phyloP scores from a whole-genome alignment of 2,329 filamentous ascomycete species.

The Venturia pyrina region DNA sequence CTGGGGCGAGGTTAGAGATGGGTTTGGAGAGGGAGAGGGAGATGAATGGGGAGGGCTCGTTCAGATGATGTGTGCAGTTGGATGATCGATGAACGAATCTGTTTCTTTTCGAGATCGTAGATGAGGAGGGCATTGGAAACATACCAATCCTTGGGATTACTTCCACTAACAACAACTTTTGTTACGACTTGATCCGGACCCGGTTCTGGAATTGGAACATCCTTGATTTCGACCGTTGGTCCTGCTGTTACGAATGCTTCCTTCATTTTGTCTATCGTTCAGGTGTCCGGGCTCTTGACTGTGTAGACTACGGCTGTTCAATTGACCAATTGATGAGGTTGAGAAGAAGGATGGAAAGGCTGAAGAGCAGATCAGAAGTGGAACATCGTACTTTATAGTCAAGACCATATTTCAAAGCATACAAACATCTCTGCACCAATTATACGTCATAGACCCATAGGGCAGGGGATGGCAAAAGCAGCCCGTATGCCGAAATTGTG shows the following conservation, averaged over 20 bases:
- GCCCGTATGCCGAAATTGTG: neutral
- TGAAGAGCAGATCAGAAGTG: neutral
- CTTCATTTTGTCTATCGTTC: constrained; percentile 11
- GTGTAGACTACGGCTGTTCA: fast-evolving
- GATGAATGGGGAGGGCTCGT: too few species aligned
- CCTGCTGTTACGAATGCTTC: constrained; percentile 25
- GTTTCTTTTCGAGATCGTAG: too few species aligned
- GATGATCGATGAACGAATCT: too few species aligned
- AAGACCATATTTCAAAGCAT: neutral
- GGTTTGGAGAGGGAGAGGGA: too few species aligned
- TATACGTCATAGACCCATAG: neutral
- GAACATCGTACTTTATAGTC: neutral
- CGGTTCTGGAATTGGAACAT: constrained; percentile 24
- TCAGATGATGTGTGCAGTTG: too few species aligned
- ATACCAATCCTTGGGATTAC: constrained; percentile 40
- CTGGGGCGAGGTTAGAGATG: neutral
- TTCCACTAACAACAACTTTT: constrained; percentile 27
- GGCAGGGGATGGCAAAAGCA: neutral
- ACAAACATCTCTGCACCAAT: neutral
- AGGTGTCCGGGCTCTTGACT: neutral
- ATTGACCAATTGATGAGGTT: neutral
- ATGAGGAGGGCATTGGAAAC: neutral
- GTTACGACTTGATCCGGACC: constrained; percentile 14
- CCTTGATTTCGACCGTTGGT: constrained; percentile 27
- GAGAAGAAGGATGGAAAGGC: too few species aligned